Percentiles rank a stretch among this genome's conserved stretches.
Evolutionary conservation across 352 stramenopile species (phyloP).

Genomic region (Globisporangium spiculum): DNA sequence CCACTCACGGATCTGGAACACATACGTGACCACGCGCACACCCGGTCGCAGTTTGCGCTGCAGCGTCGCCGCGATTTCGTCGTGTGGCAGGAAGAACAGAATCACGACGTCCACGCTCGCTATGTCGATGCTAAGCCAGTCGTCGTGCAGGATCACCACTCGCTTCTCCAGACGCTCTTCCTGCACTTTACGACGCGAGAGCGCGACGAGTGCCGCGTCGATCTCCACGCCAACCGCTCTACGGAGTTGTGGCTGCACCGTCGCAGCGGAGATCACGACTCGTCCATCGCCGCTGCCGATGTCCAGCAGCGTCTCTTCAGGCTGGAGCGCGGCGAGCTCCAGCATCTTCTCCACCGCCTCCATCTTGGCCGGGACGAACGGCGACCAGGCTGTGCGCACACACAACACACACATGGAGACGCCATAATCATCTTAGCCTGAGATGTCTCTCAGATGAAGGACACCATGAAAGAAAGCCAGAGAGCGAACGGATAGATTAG

Average conservation of each 20-base stretch:
- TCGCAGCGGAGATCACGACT: constrained; percentile 42
- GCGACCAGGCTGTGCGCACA: constrained; percentile 51
- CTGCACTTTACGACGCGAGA: constrained; percentile 30
- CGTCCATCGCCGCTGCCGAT: constrained; percentile 67
- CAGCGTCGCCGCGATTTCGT: constrained; percentile 35
- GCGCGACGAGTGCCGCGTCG: constrained; percentile 44
- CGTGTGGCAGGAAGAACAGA: constrained; percentile 67
- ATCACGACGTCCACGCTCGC: constrained; percentile 42
- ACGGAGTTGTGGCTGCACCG: constrained; percentile 21
- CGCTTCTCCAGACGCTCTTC: constrained; percentile 17
- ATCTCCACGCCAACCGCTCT: constrained; percentile 51
- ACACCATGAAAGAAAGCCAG: not conserved
- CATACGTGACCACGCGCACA: constrained; percentile 60
- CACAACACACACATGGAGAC: not conserved
- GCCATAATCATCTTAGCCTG: not conserved
- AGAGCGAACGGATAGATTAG: not conserved
- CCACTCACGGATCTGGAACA: constrained; percentile 66
- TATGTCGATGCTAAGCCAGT: constrained; percentile 55
- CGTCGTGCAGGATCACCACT: constrained; percentile 40
- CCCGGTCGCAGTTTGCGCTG: constrained; percentile 34
- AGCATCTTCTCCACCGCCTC: constrained; percentile 59
- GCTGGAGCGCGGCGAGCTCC: constrained; percentile 31
- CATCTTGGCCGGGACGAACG: constrained; percentile 59
- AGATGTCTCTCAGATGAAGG: not conserved
- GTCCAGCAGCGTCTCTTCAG: constrained; percentile 50